Conservation (phyloP, 805 yeast genomes). For the Teunomyces lycoperdinae region DNA sequence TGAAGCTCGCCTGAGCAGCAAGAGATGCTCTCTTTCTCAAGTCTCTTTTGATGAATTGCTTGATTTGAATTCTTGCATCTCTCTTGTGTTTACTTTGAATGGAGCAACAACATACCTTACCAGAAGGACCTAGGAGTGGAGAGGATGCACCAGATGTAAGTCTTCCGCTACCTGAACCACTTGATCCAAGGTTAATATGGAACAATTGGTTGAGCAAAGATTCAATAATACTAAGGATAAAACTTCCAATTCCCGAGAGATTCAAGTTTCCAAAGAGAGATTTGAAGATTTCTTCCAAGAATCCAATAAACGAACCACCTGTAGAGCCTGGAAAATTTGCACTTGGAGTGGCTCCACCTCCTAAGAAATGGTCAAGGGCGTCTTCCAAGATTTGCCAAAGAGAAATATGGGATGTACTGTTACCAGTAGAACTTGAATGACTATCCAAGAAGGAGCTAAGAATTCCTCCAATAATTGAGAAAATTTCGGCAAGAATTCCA, state of each 20-base stretch:
- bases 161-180: constrained; percentile 11
- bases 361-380: constrained; percentile 14
- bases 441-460: constrained; percentile 8
- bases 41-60: constrained; percentile 17
- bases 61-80: constrained; percentile 19
- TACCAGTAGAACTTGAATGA: constrained; percentile 6
- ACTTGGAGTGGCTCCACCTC: constrained; percentile 7
- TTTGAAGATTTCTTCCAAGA: constrained; percentile 9
- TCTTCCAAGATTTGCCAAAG: constrained; percentile 11
- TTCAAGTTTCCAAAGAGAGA: constrained; percentile 11
- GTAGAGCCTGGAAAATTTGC: neutral
- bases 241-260: constrained; percentile 9
- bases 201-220: constrained; percentile 15
- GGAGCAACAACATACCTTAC: constrained; percentile 25
- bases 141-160: constrained; percentile 5
- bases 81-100: constrained; percentile 19
- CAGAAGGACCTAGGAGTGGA: constrained; percentile 6
- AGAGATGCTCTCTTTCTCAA: constrained; percentile 18
- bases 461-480: constrained; percentile 11
- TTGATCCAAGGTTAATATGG: constrained; percentile 17
- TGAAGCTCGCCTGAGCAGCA: constrained; percentile 10
- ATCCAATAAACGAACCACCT: constrained; percentile 2
- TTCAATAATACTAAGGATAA: constrained; percentile 10
- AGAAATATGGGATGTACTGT: constrained; percentile 6
- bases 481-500: constrained; percentile 11